Base-by-base conservation (phyloP, 2,329 filamentous ascomycete species). In the Fusarium sp. region DNA sequence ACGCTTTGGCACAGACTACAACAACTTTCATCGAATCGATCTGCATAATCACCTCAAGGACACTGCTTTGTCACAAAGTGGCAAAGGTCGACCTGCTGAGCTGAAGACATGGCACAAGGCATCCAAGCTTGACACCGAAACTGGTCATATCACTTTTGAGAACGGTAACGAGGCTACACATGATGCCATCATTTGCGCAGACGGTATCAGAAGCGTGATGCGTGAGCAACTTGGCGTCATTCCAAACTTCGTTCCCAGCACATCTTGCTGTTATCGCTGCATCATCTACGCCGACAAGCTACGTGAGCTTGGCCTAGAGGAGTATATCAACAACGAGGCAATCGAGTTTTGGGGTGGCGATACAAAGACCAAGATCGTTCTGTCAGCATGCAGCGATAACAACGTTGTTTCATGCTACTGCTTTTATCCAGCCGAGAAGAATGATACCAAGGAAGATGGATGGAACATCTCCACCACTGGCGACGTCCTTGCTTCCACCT, bases 281-380 rank as follows among this genome's bases (percentile, higher is more conserved):
- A 68, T 67, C 4, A 60, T 68, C 0, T 66, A 68, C 14, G 64
- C 65, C 8, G 48, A 68, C 8, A 61, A 67, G 10, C 63, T 66
- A 3, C 55, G 46, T 1, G 42, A 68, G 7, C 46, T 67, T 1
- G 63, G 42, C 7, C n/a, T 68, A 3, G 65, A 67, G 7, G 63
- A 68, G 18, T 68, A 54, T 5, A 54, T 66, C 7, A 46, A 68
- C 16, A 67, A 68, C 78, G 83, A 79, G 21, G 89, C 88, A 0
- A 81, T 91, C 2, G 87, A 91, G 76, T 91, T 90, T 78, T 91
- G 89, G 89, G 89, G 89, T n/a, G 89, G 89, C 4, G 84, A 87
- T 41, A 78, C 76, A 4, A 69, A 73, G 60, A 86, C 90, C 78
- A 91, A 91, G 82, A 91, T 91, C 61, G 89, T 91, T 8, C 83